Conservation (phyloP, 257 asterid genomes). For the Solanum ossicruentum region DNA sequence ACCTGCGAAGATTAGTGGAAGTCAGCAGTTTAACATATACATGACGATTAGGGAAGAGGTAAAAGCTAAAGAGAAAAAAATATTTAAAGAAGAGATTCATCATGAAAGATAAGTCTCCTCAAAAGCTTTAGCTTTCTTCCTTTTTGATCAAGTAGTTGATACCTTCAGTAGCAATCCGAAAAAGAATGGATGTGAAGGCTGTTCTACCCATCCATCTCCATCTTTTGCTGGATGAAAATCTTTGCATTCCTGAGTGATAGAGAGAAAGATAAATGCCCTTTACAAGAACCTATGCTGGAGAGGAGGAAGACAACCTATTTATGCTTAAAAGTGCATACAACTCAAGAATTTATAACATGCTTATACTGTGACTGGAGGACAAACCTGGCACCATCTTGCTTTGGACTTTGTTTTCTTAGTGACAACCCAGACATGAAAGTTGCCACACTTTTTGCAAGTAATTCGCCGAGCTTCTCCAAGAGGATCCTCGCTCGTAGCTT, state of each 20-base stretch:
- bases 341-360: neutral
- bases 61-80: neutral
- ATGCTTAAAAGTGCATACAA: neutral
- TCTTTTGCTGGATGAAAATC: slow-evolving; percentile 93
- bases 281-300: neutral
- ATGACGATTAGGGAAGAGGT: neutral
- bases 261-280: slow-evolving; percentile 7
- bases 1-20: slow-evolving; percentile 33
- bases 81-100: neutral
- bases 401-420: slow-evolving; percentile 65
- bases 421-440: slow-evolving; percentile 59
- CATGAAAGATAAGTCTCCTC: neutral
- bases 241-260: slow-evolving; percentile 63
- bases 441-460: slow-evolving; percentile 84
- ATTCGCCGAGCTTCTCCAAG: slow-evolving; percentile 53
- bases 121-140: neutral
- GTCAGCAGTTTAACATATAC: neutral
- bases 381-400: slow-evolving; percentile 99
- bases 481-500: slow-evolving; percentile 43
- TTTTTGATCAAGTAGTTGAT: neutral
- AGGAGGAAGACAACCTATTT: neutral
- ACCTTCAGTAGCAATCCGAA: slow-evolving; percentile 88
- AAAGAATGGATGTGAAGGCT: slow-evolving; percentile 67
- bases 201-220: slow-evolving; percentile 99
- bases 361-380: neutral